Percentiles rank a stretch among this genome's conserved stretches.
Evolutionary conservation across 129 eudicot species (phyloP).

Genomic region (Flaveria robusta): DNA sequence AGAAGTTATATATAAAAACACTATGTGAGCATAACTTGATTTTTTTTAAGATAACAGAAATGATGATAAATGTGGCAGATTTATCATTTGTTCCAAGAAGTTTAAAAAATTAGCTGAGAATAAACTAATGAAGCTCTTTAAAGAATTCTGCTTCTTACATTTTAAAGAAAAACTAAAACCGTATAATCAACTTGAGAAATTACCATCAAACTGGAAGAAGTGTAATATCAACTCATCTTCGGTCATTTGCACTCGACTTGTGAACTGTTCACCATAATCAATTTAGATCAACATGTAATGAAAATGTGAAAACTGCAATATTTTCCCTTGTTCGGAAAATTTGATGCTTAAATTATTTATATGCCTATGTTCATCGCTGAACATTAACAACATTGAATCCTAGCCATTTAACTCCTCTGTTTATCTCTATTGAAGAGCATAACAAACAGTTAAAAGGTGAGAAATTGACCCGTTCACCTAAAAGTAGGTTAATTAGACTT

Average conservation of each 20-base stretch:
- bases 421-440: neutral
- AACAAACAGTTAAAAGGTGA: constrained; percentile 7
- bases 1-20: constrained; percentile 8
- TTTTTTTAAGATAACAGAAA: neutral
- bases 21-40: neutral
- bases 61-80: neutral
- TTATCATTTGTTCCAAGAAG: neutral
- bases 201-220: constrained; percentile 96
- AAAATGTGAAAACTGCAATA: constrained; percentile 5
- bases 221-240: constrained; percentile 84
- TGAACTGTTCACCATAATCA: constrained; percentile 46
- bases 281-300: constrained; percentile 12
- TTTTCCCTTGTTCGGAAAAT: neutral
- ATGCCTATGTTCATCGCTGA: neutral
- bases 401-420: neutral
- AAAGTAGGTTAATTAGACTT: neutral
- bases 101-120: constrained; percentile 12
- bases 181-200: constrained; percentile 17
- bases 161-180: neutral
- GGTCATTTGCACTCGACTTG: constrained; percentile 82
- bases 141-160: neutral
- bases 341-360: neutral
- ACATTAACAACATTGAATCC: neutral
- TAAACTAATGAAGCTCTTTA: constrained; percentile 6
- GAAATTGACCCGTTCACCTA: neutral